phyloP scores from a whole-genome alignment of 2,329 filamentous ascomycete genomes.

The Mycocentrospora acerina region DNA sequence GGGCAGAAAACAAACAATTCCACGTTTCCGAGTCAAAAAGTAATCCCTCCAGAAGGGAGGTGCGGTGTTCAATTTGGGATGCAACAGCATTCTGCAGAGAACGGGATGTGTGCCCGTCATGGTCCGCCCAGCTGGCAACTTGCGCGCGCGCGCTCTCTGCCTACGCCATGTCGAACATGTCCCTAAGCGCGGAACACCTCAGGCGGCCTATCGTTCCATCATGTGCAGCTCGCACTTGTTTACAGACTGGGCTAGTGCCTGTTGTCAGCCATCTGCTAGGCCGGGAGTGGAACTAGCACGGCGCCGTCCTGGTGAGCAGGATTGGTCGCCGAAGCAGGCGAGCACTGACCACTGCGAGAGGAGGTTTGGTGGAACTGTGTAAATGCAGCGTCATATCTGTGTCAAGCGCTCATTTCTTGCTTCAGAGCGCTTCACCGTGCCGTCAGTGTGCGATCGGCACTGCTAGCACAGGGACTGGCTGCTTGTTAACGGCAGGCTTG shows the following conservation, averaged over 20 bases:
- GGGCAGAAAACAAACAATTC: conserved; percentile 13
- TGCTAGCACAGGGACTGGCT: conserved; percentile 20
- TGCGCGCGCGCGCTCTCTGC: conserved; percentile 12
- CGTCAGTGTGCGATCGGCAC: conserved; percentile 15
- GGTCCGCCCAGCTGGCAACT: too few species aligned
- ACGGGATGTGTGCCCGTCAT: too few species aligned
- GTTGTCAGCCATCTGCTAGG: conserved; percentile 27
- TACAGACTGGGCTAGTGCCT: conserved; percentile 32
- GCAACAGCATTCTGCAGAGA: conserved; percentile 22
- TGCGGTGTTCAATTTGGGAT: conserved; percentile 15
- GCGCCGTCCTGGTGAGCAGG: conserved; percentile 22
- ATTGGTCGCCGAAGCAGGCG: conserved; percentile 37
- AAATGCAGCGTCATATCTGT: conserved; percentile 17
- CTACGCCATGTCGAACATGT: conserved; percentile 21
- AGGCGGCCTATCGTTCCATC: conserved; percentile 24
- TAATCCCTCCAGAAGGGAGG: conserved; percentile 17
- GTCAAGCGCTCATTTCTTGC: conserved; percentile 13
- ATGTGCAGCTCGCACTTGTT: conserved; percentile 33
- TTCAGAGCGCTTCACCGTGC: conserved; percentile 13
- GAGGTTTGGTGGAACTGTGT: not conserved
- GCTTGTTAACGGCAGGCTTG: conserved; percentile 23
- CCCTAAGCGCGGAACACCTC: conserved; percentile 18
- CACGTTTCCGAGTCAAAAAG: conserved; percentile 27
- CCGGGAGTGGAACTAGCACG: conserved; percentile 17
- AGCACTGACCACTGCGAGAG: conserved; percentile 18